phyloP scores from a whole-genome alignment of 768 basidiomycete genomes.

The Chlorophyllum brunneum region DNA sequence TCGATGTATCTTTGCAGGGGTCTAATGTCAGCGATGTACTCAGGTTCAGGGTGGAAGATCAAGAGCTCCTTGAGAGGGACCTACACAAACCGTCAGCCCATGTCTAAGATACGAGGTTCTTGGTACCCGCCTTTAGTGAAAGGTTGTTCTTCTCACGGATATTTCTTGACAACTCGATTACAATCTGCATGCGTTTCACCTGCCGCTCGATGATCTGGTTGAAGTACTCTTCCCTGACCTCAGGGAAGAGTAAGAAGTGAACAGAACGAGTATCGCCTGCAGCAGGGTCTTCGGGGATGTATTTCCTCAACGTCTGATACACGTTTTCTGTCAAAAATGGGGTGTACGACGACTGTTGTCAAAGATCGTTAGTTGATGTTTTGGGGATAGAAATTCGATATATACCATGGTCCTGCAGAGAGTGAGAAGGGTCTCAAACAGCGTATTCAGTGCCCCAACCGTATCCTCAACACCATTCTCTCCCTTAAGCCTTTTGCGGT shows the following conservation, averaged over 20 bases:
- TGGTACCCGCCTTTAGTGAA: conserved; percentile 74
- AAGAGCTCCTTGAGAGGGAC: conserved; percentile 90
- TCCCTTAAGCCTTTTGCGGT: conserved; percentile 92
- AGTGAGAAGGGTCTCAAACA: conserved; percentile 94
- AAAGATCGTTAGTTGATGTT: conserved; percentile 6
- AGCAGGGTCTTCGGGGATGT: conserved; percentile 71
- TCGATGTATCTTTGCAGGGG: conserved; percentile 85
- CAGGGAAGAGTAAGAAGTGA: conserved; percentile 94
- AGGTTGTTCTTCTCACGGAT: conserved; percentile 85
- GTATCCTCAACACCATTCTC: conserved; percentile 91
- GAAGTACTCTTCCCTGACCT: conserved; percentile 92
- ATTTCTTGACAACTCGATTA: conserved; percentile 88
- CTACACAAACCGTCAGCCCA: conserved; percentile 33
- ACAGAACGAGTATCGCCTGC: conserved; percentile 84
- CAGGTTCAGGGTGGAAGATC: conserved; percentile 85
- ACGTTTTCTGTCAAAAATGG: conserved; percentile 97
- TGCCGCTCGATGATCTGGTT: conserved; percentile 91
- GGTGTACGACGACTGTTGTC: conserved; percentile 86
- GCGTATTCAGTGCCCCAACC: conserved; percentile 82
- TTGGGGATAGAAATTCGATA: background rate
- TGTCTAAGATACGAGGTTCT: background rate
- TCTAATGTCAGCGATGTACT: conserved; percentile 83
- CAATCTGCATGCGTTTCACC: conserved; percentile 89
- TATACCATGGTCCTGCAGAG: conserved; percentile 91
- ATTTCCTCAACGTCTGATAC: conserved; percentile 86